Evolutionary conservation across 2,329 filamentous ascomycete species (phyloP).

Genomic region (Grosmannia serpens): DNA sequence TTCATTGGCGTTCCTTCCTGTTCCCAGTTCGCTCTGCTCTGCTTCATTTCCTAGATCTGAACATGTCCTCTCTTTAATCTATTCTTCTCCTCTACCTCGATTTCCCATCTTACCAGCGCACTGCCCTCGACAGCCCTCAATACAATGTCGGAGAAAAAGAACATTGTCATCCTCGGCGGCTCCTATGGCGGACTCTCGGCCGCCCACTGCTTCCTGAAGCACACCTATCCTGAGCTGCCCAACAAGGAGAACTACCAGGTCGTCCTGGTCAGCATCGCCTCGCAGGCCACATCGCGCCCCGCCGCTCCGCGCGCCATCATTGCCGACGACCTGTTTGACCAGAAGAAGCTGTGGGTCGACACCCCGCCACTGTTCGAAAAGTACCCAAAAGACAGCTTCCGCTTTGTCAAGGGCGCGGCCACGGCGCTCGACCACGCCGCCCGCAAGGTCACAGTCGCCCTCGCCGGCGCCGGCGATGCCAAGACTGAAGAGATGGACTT

Average conservation of each 20-base stretch:
- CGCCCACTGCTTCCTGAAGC: background rate
- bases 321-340: background rate
- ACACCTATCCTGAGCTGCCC: background rate
- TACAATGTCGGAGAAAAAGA: background rate
- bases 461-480: background rate
- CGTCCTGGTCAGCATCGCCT: background rate
- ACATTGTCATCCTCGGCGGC: background rate
- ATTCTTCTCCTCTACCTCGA: background rate
- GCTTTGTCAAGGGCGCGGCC: background rate
- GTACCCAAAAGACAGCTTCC: background rate
- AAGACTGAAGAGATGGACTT: background rate
- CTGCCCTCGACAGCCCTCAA: no score
- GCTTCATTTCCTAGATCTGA: no score
- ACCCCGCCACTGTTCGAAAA: background rate
- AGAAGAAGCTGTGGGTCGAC: background rate
- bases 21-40: no score
- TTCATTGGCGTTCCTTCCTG: no score
- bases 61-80: no score
- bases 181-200: background rate
- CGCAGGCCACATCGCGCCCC: background rate
- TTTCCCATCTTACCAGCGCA: background rate
- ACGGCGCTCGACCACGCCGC: background rate
- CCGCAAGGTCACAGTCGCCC: background rate
- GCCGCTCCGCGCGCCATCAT: background rate
- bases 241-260: background rate